Conservation (phyloP, 2,329 filamentous ascomycete species). For the Coleophoma eucalyptorum region DNA sequence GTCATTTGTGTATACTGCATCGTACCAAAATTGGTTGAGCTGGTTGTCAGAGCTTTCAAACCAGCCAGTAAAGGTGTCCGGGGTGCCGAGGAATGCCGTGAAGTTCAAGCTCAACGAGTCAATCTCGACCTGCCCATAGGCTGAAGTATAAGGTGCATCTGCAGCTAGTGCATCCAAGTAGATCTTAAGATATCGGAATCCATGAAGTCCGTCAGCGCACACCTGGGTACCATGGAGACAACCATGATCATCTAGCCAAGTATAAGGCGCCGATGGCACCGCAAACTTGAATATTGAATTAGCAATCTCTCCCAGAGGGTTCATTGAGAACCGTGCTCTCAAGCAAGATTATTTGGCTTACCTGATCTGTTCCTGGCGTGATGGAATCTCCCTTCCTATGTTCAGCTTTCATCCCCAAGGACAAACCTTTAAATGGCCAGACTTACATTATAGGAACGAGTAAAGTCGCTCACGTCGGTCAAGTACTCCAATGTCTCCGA, state of each 20-base stretch:
- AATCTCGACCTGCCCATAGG: conserved; percentile 39
- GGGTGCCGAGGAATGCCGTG: conserved; percentile 41
- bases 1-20: conserved; percentile 49
- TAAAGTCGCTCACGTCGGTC: conserved; percentile 41
- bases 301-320: not conserved
- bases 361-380: conserved; percentile 44
- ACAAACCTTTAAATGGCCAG: not conserved
- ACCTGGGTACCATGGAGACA: conserved; percentile 39
- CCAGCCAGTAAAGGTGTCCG: conserved; percentile 45
- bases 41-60: conserved; percentile 47
- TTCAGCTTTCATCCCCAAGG: conserved; percentile 3
- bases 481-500: conserved; percentile 44
- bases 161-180: conserved; percentile 37
- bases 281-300: conserved; percentile 32
- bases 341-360: conserved; percentile 15
- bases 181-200: conserved; percentile 48
- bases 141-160: conserved; percentile 40
- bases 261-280: conserved; percentile 35
- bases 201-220: conserved; percentile 48
- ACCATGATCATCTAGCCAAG: conserved; percentile 40
- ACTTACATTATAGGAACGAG: conserved; percentile 41
- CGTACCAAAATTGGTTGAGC: conserved; percentile 49
- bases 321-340: not conserved
- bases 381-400: conserved; percentile 28
- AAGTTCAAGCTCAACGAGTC: conserved; percentile 37